A percentile compares a stretch with the other conserved stretches of the same genome.
Evolutionary conservation across 129 eudicot genomes (phyloP).

Genomic region (Lonicera japonica): DNA sequence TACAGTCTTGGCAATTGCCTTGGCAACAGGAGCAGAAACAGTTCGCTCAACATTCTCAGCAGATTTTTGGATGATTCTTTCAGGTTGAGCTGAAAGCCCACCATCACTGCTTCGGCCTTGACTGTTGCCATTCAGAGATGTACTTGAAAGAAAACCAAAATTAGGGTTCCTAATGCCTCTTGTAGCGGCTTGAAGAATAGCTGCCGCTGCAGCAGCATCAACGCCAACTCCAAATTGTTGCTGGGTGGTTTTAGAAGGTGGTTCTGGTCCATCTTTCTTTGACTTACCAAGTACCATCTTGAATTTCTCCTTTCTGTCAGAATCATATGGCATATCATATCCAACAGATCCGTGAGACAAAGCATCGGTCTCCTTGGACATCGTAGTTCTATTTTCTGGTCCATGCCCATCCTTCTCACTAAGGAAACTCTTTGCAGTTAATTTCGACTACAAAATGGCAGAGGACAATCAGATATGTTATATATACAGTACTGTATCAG

Average conservation of each 20-base stretch:
- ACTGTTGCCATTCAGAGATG: constrained; percentile 22
- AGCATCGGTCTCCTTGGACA: constrained; percentile 27
- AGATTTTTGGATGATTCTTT: constrained; percentile 11
- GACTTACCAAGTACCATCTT: constrained; percentile 81
- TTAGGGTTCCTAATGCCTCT: constrained; percentile 66
- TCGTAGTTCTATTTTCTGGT: constrained; percentile 29
- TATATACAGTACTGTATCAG: too few relatives aligned
- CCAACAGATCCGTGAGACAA: constrained; percentile 20
- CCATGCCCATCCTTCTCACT: constrained; percentile 41
- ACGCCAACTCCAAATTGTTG: constrained; percentile 39
- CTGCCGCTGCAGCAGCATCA: constrained; percentile 88
- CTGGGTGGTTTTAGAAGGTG: constrained; percentile 31
- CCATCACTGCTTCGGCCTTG: constrained; percentile 24
- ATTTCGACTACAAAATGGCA: constrained; percentile 43
- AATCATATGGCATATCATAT: constrained; percentile 48
- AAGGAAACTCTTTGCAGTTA: constrained; percentile 33
- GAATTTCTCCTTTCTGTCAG: constrained; percentile 83
- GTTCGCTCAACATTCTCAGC: constrained; percentile 8
- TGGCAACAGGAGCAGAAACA: constrained; percentile 12
- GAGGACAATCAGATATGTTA: constrained; percentile 10
- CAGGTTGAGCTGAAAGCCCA: constrained; percentile 16
- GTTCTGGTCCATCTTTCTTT: constrained; percentile 64
- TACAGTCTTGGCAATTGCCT: constrained; percentile 20
- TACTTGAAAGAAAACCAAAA: constrained; percentile 34
- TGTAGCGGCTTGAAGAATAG: constrained; percentile 97